Conservation (phyloP, 306 rosid species). For the Vigna angularis region DNA sequence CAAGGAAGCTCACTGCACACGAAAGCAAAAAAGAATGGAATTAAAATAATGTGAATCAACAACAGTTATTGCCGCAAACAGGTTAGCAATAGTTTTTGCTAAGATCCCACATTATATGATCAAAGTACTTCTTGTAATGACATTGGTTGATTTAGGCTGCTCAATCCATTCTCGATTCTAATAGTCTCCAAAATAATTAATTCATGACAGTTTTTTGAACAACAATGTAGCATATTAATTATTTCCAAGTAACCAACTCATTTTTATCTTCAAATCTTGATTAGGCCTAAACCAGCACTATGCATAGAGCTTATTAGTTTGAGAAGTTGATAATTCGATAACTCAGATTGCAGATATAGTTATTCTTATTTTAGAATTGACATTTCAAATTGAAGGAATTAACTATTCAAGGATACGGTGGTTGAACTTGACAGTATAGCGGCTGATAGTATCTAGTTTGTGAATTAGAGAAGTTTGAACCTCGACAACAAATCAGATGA, state of each 20-base stretch:
- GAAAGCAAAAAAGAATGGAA: constrained; percentile 43
- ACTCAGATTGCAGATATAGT: constrained; percentile 11
- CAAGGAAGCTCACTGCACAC: constrained; percentile 92
- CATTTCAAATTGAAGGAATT: constrained; percentile 24
- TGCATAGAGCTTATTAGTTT: constrained; percentile 3
- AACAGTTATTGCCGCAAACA: constrained; percentile 17
- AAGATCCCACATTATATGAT: not conserved
- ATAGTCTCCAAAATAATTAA: constrained; percentile 16
- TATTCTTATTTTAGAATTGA: constrained; percentile 29
- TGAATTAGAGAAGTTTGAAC: constrained; percentile 3
- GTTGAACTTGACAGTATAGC: constrained; percentile 37
- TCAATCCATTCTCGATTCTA: constrained; percentile 24
- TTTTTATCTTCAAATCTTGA: constrained; percentile 3
- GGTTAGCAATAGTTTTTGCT: constrained; percentile 13
- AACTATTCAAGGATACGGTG: constrained; percentile 19
- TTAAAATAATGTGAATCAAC: constrained; percentile 12
- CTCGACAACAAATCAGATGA: constrained; percentile 10
- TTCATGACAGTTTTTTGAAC: constrained; percentile 23
- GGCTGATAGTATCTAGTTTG: constrained; percentile 19
- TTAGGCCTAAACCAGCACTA: constrained; percentile 31
- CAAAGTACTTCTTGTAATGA: not conserved
- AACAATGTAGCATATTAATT: constrained; percentile 7
- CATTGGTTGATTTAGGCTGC: not conserved
- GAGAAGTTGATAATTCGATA: constrained; percentile 5
- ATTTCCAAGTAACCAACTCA: not conserved